Conservation (phyloP, 257 asterid genomes). For the Solanum raphanifolium region DNA sequence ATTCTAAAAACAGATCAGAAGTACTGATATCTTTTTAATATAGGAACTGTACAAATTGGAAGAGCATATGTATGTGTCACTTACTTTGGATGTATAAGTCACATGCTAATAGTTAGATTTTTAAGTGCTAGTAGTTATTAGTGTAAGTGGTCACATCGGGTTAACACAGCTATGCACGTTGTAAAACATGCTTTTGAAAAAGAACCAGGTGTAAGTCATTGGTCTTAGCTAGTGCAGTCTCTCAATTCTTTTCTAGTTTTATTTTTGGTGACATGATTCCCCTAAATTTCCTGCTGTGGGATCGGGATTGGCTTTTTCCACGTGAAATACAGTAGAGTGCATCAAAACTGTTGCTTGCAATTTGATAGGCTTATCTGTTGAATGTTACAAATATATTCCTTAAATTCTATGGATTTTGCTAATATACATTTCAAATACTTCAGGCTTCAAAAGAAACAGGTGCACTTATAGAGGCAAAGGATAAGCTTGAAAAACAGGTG, state of each 20-base stretch:
- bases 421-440: constrained; percentile 10
- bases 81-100: background rate
- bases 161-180: background rate
- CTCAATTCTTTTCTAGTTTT: background rate
- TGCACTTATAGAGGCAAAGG: constrained; percentile 93
- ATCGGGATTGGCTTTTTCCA: background rate
- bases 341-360: background rate
- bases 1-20: background rate
- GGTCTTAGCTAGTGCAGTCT: background rate
- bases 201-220: background rate
- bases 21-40: background rate
- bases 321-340: background rate
- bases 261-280: background rate
- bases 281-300: background rate
- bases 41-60: background rate
- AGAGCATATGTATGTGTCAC: background rate
- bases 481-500: constrained; percentile 96
- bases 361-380: background rate
- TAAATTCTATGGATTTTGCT: background rate
- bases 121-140: background rate
- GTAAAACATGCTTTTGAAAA: background rate
- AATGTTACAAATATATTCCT: background rate
- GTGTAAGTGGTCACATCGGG: background rate
- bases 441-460: constrained; percentile 98
- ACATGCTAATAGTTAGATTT: background rate